These are phyloP conservation scores for Gentiana straminea DNA, from an alignment of 257 asterid genomes.

Conservation along the genomic window DNA sequence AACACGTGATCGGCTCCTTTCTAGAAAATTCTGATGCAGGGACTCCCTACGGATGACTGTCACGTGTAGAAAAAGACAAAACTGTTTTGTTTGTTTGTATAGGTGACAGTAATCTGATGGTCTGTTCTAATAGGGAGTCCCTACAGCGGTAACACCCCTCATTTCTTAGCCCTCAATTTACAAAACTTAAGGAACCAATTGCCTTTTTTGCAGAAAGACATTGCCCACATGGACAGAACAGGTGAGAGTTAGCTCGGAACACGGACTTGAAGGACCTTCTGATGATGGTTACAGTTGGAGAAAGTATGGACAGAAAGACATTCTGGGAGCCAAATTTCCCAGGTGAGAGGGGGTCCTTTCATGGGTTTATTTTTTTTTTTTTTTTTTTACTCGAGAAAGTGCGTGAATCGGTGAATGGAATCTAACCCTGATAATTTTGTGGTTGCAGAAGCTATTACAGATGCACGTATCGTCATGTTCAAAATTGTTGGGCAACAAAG, in stretches of 20 bases:
- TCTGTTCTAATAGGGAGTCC: too few species aligned
- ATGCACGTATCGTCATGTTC: constrained; percentile 54
- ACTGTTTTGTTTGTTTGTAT: too few species aligned
- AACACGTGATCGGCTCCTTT: too few species aligned
- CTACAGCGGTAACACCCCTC: too few species aligned
- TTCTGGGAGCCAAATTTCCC: constrained; percentile 45
- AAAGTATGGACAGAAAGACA: constrained; percentile 61
- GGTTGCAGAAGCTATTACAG: constrained; percentile 84
- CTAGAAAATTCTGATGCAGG: too few species aligned
- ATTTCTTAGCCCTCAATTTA: too few species aligned
- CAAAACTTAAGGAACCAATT: too few species aligned
- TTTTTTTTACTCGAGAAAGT: background rate
- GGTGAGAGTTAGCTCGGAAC: constrained; percentile 43
- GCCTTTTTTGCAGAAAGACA: constrained; percentile 40
- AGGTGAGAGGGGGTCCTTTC: constrained; percentile 15
- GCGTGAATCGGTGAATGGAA: background rate
- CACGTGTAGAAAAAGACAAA: too few species aligned
- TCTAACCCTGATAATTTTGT: constrained; percentile 7
- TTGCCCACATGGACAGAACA: constrained; percentile 69
- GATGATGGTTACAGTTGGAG: constrained; percentile 89
- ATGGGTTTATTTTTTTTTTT: too few species aligned
- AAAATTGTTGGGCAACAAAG: constrained; percentile 82
- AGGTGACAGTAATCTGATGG: too few species aligned
- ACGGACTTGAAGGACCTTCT: constrained; percentile 68
- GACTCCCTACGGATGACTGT: too few species aligned